Evolutionary conservation across 225 moss, liverwort and hornwort genomes (phyloP), one percentile per base, ranked within the genome.

Genomic region (Anthoceros angustus): DNA sequence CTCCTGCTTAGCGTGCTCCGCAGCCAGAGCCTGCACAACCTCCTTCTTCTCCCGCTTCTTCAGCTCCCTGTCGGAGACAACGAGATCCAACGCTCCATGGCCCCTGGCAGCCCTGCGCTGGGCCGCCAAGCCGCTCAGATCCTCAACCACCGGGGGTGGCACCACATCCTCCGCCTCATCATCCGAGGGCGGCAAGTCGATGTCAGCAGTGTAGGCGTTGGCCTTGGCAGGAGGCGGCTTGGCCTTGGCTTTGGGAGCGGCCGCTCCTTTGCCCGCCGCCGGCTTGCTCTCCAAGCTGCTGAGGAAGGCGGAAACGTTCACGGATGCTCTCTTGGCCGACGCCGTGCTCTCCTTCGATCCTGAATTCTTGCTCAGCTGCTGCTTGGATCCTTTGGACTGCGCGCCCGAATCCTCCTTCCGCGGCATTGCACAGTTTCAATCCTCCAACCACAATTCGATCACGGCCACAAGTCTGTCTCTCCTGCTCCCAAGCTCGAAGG

Each of bases 11-110:
- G 65, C 84, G 39, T 79, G 64, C 42, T 83, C 84, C 32, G 80
- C 86, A 11, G 75, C 82, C 63, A 75, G 73, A 3, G 84, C 87
- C 55, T 86, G 74, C 43, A 89, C 69, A 70, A 80, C 82, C 79
- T 87, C 93, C 72, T 87, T 93, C 86, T 87, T 93, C 70, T 93
- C 93, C 68, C 78, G 85, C 77, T 93, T 93, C 78, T 87, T 89
- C 41, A 74, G 75, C 38, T 80, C 80, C 62, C 89, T 78, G 12
- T 87, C 89, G 3, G 86, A 71, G 4, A 90, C 81, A 5, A 89
- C 70, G 41, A 83, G 74, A 64, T 87, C 89, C 62, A 93, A 40
- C 7, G 71, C 84, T 73, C 25, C 76, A 2, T 74, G 55, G 77
- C 10, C 46, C 70, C 49, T 73, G 77, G 10, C 74, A 70, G 79